Evolutionary conservation across 306 rosid species (phyloP).

Genomic region (Rosa persica): DNA sequence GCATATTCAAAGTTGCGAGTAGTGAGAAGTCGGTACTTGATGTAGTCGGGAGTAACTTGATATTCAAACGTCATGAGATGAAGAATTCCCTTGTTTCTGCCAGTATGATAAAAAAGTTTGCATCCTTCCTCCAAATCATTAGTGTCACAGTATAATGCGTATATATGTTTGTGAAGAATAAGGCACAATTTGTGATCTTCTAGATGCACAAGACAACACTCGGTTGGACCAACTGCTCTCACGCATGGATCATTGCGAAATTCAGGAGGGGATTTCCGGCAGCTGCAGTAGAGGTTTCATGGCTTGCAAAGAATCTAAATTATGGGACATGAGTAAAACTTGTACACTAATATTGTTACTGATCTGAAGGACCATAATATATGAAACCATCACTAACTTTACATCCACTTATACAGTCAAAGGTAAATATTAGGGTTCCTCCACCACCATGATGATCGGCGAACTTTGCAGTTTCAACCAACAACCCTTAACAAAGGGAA

Average conservation of each 20-base stretch:
- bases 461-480: background rate
- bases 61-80: background rate
- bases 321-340: background rate
- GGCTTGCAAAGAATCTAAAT: background rate
- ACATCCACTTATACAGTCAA: background rate
- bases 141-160: background rate
- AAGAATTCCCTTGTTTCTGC: background rate
- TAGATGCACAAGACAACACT: background rate
- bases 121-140: background rate
- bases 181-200: background rate
- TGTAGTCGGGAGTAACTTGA: background rate
- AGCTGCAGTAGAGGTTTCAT: background rate
- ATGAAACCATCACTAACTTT: background rate
- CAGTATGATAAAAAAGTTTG: background rate
- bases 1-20: background rate
- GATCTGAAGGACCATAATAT: background rate
- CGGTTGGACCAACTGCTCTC: background rate
- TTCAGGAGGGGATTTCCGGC: background rate
- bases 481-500: background rate
- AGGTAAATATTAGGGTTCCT: background rate
- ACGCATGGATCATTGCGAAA: background rate
- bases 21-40: background rate
- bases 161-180: slow-evolving; percentile 1
- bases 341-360: background rate
- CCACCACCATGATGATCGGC: background rate